Percentiles rank a stretch among this genome's conserved stretches.
Evolutionary conservation across 1,284 basidiomycete genomes (phyloP).

Genomic region (Cystobasidium pallidum): DNA sequence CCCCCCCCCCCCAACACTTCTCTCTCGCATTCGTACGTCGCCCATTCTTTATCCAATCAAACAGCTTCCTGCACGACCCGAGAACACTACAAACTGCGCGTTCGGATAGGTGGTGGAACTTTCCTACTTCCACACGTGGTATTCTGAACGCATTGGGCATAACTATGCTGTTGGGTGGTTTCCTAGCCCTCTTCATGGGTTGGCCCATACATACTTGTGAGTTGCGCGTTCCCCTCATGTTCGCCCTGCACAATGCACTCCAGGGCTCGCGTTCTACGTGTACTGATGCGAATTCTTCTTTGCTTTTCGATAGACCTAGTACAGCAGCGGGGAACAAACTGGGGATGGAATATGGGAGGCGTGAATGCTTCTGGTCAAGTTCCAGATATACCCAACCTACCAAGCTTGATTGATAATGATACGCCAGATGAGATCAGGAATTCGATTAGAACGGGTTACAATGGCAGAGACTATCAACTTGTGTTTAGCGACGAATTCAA

Average conservation of each 20-base stretch:
- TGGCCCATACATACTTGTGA: slow-evolving; percentile 47
- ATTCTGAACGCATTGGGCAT: slow-evolving; percentile 49
- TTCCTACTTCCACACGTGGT: slow-evolving; percentile 43
- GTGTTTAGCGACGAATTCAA: slow-evolving; percentile 90
- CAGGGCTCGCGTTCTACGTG: too few relatives aligned
- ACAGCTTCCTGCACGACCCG: slow-evolving; percentile 43
- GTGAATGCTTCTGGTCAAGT: slow-evolving; percentile 52
- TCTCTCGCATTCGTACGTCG: background rate
- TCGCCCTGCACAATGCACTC: background rate
- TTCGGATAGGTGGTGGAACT: slow-evolving; percentile 44
- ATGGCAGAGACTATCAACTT: slow-evolving; percentile 58
- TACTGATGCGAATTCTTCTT: background rate
- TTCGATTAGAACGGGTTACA: slow-evolving; percentile 50
- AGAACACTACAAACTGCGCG: slow-evolving; percentile 37
- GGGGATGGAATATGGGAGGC: slow-evolving; percentile 48
- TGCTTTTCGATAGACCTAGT: slow-evolving; percentile 29
- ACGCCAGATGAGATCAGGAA: slow-evolving; percentile 53
- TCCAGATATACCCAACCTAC: slow-evolving; percentile 48
- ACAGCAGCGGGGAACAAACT: slow-evolving; percentile 7
- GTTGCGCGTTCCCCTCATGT: background rate
- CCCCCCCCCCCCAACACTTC: background rate
- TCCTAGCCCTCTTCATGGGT: slow-evolving; percentile 51
- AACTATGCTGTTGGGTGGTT: slow-evolving; percentile 51
- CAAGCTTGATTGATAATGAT: slow-evolving; percentile 56
- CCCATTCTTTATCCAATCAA: too few relatives aligned